A percentile compares a stretch with the other conserved stretches of the same genome.
These are phyloP conservation scores for Voacanga thouarsii DNA, from an alignment of 257 asterid genomes.

Conservation along the genomic window DNA sequence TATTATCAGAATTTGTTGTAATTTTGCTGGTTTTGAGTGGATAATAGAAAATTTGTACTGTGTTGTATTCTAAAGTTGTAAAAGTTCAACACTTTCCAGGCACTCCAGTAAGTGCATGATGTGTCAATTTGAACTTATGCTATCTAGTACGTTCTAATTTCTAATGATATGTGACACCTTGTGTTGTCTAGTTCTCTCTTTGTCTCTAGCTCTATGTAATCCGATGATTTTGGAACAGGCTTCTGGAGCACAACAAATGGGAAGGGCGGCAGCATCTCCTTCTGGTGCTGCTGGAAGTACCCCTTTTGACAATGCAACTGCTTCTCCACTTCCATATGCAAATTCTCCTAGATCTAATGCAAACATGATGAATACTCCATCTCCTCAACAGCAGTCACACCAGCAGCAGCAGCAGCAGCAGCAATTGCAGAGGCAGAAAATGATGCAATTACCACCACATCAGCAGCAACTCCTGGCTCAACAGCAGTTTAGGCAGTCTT, in stretches of 20 bases:
- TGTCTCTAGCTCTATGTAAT: conserved; percentile 14
- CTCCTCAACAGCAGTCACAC: conserved; percentile 85
- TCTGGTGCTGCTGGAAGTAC: conserved; percentile 56
- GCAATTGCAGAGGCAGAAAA: conserved; percentile 62
- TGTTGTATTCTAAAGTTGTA: not conserved
- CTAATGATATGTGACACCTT: not conserved
- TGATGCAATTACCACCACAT: conserved; percentile 71
- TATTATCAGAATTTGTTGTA: not conserved
- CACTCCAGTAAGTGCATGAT: not conserved
- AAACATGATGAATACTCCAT: conserved; percentile 90
- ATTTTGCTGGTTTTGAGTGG: not conserved
- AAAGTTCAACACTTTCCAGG: not conserved
- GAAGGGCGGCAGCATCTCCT: conserved; percentile 93
- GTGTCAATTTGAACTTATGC: not conserved
- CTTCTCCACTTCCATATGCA: conserved; percentile 83
- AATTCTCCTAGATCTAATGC: conserved; percentile 91
- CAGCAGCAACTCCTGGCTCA: conserved; percentile 83
- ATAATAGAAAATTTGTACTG: not conserved
- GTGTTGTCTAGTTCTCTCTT: conserved; percentile 2
- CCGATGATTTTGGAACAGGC: conserved; percentile 42
- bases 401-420: conserved; percentile 60
- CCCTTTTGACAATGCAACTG: conserved; percentile 71
- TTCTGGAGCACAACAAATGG: conserved; percentile 68
- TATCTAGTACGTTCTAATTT: not conserved
- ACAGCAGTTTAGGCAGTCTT: conserved; percentile 75